Base-by-base conservation (phyloP, 441 rosid species). In the Populus hybrid region DNA sequence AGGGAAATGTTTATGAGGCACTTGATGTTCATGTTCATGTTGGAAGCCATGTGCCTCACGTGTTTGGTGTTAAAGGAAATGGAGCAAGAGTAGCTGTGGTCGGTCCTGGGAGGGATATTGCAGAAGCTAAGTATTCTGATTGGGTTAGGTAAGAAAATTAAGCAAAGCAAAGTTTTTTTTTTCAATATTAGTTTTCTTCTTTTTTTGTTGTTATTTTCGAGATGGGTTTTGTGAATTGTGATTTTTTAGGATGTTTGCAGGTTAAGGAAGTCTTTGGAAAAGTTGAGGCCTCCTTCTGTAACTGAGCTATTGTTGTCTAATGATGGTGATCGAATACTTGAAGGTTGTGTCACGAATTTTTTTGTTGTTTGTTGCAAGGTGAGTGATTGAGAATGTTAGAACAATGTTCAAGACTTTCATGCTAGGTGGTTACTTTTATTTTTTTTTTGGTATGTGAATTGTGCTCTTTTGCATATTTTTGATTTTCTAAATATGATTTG, bases 251-350 rank as follows among this genome's bases (percentile, higher is more conserved):
- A 8, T 65, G 20, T 84, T 69, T 77, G 79, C 82, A 92, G 97
- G 92, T 80, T 87, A 36, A 85, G 96, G 86, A 93, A 91, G 89
- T 85, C 89, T 64, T 72, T 95, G 88, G 98, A 93, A 86, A 89
- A 83, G 84, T 81, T 90, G 61, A 91, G 96, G 86, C 93, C 95
- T 76, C 87, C 89, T 85, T 84, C 77, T 23, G 90, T 88, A 18
- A 89, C 91, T 66, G 96, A 93, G 82, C 87, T 95, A 34, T 84
- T 93, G 86, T 80, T 93, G 84, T 95, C 98, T 6, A 84, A 93
- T 72, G 95, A 93, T 84, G 96, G 99, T 79, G 91, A 93, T 82
- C 93, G 79, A 67, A 82, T 95, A 66, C 94, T 95, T 36, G 95
- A 95, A 76, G 97, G 99, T 40, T 89, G 89, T 71, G 71, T 89